phyloP scores from a whole-genome alignment of 164 flowering plant species.

The Nelumbo lutea region DNA sequence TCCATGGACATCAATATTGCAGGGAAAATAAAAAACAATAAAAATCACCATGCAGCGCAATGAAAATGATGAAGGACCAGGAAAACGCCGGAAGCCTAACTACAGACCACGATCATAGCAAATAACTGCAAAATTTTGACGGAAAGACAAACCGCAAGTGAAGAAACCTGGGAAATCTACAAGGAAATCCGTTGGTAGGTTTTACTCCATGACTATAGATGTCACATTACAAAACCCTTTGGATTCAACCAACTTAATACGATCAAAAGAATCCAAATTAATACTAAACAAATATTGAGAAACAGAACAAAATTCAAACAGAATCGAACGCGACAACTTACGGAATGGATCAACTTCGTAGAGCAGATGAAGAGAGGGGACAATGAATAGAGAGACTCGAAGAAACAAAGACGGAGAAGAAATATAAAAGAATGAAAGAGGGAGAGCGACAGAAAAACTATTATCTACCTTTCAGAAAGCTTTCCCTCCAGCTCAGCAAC shows the following conservation, averaged over 20 bases:
- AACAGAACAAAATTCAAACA: not conserved
- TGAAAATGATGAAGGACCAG: not conserved
- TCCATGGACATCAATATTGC: too few relatives aligned
- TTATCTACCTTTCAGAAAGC: too few relatives aligned
- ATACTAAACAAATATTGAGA: too few relatives aligned
- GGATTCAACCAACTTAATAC: not conserved
- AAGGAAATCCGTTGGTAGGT: not conserved
- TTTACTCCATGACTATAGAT: too few relatives aligned
- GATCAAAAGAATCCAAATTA: not conserved
- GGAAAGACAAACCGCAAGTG: not conserved
- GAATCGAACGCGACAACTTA: too few relatives aligned
- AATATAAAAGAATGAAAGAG: not conserved
- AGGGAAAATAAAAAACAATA: too few relatives aligned
- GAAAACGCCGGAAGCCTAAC: not conserved
- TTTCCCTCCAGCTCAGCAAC: too few relatives aligned
- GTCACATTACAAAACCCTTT: too few relatives aligned
- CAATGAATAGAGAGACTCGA: too few relatives aligned
- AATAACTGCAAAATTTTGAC: too few relatives aligned
- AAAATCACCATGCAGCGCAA: too few relatives aligned
- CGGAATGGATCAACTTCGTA: not conserved
- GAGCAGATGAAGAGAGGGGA: not conserved
- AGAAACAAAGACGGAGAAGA: not conserved
- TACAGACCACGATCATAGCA: too few relatives aligned
- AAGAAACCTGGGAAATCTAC: not conserved
- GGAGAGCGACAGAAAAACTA: not conserved